Base-by-base conservation (phyloP, 2,329 filamentous ascomycete genomes). In the Diaporthe sp. region DNA sequence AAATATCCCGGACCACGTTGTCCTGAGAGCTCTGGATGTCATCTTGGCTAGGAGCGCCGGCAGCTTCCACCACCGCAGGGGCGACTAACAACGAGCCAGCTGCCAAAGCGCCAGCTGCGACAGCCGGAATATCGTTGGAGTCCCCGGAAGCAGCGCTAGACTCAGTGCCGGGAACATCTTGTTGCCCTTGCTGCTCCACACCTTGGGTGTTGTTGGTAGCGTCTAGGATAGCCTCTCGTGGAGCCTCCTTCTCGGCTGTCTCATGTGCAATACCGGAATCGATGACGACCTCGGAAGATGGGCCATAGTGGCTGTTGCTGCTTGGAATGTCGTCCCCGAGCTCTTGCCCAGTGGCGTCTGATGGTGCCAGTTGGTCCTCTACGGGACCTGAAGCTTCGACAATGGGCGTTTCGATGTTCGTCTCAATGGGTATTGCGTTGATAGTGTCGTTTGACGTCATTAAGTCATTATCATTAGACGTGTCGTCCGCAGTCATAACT, bases 1-100 rank as follows among this genome's bases (percentile, higher is more conserved):
- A 72, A 34, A 75, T 71, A 47, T 75, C 49, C 58, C 71, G 71
- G 58, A 73, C 71, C 9, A 28, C 12, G 7, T 57, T 71, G n/a
- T 73, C 73, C 25, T 75, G 49, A 37, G 44, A 31, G 22, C 34
- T 70, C 67, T 67, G 37, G 65, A 65, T 20, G 2, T 70, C 68
- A 58, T 39, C 34, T 17, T 71, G 55, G 49, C n/a, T 42, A 37
- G 44, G 42, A 42, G 67, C 57, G 37, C 47, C 42, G 31, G 39
- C 51, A 20, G 75, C 57, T 34, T 51, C 61, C 31, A 49, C n/a
- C 55, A 75, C 39, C 5, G 60, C 55, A 37, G 73, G 47, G n/a
- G 57, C 49, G 37, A 57, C 57, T 63, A 75, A 39, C 10, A 73
- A 31, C 53, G 73, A 73, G 2, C 63, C 70, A 49, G 75, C 68